phyloP scores from a whole-genome alignment of 176 grass and related monocot genomes.

The Thinopyrum elongatum region DNA sequence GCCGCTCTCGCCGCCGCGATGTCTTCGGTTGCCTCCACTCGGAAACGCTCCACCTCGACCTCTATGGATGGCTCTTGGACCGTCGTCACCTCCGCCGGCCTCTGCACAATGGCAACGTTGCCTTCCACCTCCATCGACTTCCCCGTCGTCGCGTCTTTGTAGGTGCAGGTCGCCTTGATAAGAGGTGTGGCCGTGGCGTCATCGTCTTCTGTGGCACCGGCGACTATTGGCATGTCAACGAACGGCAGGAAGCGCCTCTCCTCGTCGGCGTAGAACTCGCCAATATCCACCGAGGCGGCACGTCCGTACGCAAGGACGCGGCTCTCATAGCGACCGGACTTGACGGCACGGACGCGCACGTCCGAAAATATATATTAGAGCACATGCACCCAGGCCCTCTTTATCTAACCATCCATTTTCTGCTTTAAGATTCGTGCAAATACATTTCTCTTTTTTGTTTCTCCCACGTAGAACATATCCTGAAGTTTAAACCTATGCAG shows the following conservation, averaged over 20 bases:
- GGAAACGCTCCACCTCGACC: conserved; percentile 46
- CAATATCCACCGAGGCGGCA: conserved; percentile 48
- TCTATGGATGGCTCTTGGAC: conserved; percentile 30
- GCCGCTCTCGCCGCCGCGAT: conserved; percentile 28
- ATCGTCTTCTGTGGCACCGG: neutral
- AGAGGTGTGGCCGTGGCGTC: conserved; percentile 21
- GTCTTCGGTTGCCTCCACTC: conserved; percentile 17
- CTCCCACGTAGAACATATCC: too few relatives aligned
- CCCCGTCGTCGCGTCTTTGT: conserved; percentile 51
- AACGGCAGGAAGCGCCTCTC: conserved; percentile 53
- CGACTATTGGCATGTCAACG: conserved; percentile 40
- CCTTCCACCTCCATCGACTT: conserved; percentile 21
- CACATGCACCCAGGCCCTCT: neutral
- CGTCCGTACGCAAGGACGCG: conserved; percentile 22
- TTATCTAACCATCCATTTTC: too few relatives aligned
- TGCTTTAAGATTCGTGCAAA: too few relatives aligned
- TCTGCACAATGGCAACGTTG: conserved; percentile 34
- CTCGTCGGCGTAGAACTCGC: conserved; percentile 53
- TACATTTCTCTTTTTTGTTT: too few relatives aligned
- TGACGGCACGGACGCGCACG: conserved; percentile 25
- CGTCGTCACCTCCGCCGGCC: neutral
- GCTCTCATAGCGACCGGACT: conserved; percentile 23
- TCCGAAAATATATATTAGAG: too few relatives aligned
- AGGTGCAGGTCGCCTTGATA: conserved; percentile 42
- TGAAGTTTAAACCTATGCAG: too few relatives aligned